Evolutionary conservation across 106 monocot genomes (phyloP), one percentile per base, ranked within the genome.

Genomic region (Apostasia ramifera): DNA sequence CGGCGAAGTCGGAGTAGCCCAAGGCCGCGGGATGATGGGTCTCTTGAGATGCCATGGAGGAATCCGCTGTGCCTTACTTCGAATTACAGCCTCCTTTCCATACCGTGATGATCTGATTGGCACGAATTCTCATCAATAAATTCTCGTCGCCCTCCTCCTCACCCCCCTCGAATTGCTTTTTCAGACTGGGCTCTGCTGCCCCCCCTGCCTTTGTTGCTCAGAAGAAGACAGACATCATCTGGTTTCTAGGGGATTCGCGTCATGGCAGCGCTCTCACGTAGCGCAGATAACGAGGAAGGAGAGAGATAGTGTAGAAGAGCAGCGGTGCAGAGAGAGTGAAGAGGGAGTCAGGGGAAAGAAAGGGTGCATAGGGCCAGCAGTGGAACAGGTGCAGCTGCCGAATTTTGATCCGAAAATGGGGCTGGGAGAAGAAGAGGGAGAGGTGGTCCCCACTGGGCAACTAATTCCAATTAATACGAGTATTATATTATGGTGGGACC

Each of bases 401-500:
- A 66, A 66, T 47, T 48, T 66, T 66, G 10, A 6, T 52, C 66
- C 66, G 37, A 37, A 48, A 66, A 50, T 51, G 39, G 66, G 47
- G 37, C 66, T 49, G 66, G 26, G 50, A 51, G 49, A 47, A 48
- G 39, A 47, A 50, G 50, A 26, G 66, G 44, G 8, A 3, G 5
- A 52, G 52, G 66, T 51, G 66, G 66, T 66, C 66, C 66, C 49
- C 38, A 11, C n/a, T 45, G 4, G 15, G 6, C 12, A 43, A 49
- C 66, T 66, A 66, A 44, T 66, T 66, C 66, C n/a, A 47, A 49
- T 66, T 51, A 66, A 66, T 48, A 44, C 66, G 66, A 37, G 49
- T 66, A 51, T 66, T 66, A 49, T 15, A 43, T 3, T 66, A 48
- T 26, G 0, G 26, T 26, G 66, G 61, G 66, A 66, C 66, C 66